Base-by-base conservation (phyloP, 83 land plant species). In the Isoetes engelmannii region DNA sequence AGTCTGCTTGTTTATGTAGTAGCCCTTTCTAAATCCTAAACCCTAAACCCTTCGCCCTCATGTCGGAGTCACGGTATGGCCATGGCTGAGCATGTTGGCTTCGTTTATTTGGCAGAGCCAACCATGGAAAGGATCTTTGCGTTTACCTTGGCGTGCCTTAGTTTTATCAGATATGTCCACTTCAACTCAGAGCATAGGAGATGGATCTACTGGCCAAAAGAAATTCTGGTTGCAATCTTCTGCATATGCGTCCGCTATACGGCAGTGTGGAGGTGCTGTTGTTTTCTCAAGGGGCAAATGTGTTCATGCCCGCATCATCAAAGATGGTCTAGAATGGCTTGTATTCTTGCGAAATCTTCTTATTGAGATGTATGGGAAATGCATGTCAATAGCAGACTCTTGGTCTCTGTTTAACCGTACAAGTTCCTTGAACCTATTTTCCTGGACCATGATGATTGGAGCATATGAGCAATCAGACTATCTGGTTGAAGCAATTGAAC, bases 321-420 rank as follows among this genome's bases (percentile, higher is more conserved):
- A 20, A 6, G 15, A 4, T 5, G 43, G 42, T 5, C 5, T 20
- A 42, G 65, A 63, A 43, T 45, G 43, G 21, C 45, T 28, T 20
- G 43, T 43, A 5, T 20, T 42, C 10, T 4, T 63, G 43, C 5
- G 65, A 63, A 63, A 43, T 43, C 43, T 45, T 13, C 10, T 63
- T 5, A 10, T 63, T 63, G 65, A 63, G 45, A 20, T 63, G 65
- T 63, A 63, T 63, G 4, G 7, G 5, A 63, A 20, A 43, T 63
- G 45, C 43, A 45, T 41, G 5, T 28, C 7, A 41, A 63, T 28
- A 5, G 28, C 21, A 28, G 65, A 63, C 43, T 41, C 65, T 45
- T 19, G 28, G 5, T 63, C 42, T 63, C 7, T 63, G 45, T 63
- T 63, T 42, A 28, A 7, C 5, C 13, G 44, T 42, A 63, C 43